A percentile compares a stretch with the other conserved stretches of the same genome.
phyloP scores from a whole-genome alignment of 2,329 filamentous ascomycete genomes.

The Diaporthe eres region DNA sequence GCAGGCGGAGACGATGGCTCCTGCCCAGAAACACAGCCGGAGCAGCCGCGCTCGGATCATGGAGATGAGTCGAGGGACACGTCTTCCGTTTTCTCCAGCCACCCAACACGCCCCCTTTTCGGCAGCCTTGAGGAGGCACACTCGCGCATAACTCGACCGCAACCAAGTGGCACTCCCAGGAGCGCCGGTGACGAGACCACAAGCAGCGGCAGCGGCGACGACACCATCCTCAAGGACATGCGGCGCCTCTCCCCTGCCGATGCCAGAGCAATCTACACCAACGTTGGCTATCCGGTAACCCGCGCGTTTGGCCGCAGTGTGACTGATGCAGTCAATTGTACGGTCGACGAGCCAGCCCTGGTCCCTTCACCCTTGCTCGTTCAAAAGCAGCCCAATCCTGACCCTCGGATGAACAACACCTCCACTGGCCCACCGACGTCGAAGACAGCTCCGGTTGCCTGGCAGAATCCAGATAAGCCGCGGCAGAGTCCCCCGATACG shows the following conservation, averaged over 20 bases:
- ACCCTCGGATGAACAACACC: not conserved
- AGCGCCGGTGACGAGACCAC: constrained; percentile 32
- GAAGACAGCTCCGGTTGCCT: constrained; percentile 16
- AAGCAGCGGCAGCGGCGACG: not conserved
- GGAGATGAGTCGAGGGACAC: not conserved
- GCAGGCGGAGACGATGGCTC: not conserved
- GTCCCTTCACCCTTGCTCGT: constrained; percentile 37
- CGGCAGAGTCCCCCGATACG: not conserved
- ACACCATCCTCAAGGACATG: constrained; percentile 26
- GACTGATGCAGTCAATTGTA: constrained; percentile 18
- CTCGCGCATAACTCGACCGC: constrained; percentile 54
- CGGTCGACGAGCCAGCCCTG: constrained; percentile 16
- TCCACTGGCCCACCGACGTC: not conserved
- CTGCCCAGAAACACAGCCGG: not conserved
- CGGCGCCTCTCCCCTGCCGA: constrained; percentile 8
- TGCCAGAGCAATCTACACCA: constrained; percentile 22
- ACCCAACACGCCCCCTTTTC: constrained; percentile 54
- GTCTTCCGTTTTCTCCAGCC: constrained; percentile 37
- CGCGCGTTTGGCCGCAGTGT: constrained; percentile 24
- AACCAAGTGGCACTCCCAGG: constrained; percentile 14
- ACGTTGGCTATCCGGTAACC: not conserved
- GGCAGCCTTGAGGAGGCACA: constrained; percentile 56
- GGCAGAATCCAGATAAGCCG: not conserved
- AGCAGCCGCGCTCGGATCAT: not conserved
- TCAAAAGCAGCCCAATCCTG: not conserved